Base-by-base conservation (phyloP, 306 rosid species). In the Gleditsia sinensis region DNA sequence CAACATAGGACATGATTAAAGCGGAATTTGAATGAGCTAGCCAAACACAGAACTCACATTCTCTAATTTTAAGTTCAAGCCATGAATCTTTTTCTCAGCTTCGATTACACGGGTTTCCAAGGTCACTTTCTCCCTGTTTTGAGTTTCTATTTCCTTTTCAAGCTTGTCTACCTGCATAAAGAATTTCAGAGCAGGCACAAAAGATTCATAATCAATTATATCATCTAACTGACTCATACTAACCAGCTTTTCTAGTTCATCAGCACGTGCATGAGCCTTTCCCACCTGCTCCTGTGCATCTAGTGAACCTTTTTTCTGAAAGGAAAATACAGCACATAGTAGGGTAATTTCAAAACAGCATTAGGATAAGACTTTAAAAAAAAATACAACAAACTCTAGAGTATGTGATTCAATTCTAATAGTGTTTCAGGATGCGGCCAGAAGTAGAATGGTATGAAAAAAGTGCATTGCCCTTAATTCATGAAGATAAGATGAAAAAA, bases 211-310 rank as follows among this genome's bases (percentile, higher is more conserved):
- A 5, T 11, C 17, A 39, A 30, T 9, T 19, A 33, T 23, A 77
- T 10, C 69, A 19, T 42, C 53, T 32, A 71, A 17, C 57, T 14
- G 12, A 23, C 10, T 51, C 57, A 58, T 53, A 34, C 88, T 72
- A 13, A 82, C 95, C 95, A 85, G 85, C 45, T 83, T 85, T 77
- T 85, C 92, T 54, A 90, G 75, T 83, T 83, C 87, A 66, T 73
- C 77, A 45, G 90, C 86, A 27, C 85, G 92, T 33, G 89, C 90
- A 87, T 82, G 77, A 60, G 89, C 96, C 87, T 87, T 80, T 43
- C 78, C 89, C 51, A 80, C 77, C 81, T 64, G 85, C 83, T 83
- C 80, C 62, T 80, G 81, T 2, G 70, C 86, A 63, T 85, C 81
- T 61, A 39, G 43, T 1, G 83, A 20, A 60, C 79, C 92, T 12